Conservation (phyloP, 1,284 basidiomycete genomes). For the Neolentinus lepideus region DNA sequence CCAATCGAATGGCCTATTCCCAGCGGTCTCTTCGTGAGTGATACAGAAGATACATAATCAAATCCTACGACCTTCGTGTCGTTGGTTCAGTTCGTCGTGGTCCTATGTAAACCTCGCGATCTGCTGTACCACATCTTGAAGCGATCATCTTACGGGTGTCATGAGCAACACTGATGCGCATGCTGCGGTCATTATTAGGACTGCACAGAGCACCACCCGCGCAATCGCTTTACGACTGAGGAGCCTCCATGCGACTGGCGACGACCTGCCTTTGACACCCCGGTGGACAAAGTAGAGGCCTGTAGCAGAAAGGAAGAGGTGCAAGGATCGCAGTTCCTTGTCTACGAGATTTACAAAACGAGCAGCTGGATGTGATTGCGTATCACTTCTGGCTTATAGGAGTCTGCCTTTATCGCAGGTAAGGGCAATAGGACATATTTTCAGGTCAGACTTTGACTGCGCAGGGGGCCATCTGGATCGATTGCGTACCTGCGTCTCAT, state of each 20-base stretch:
- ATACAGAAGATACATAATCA: no score
- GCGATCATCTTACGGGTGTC: background rate
- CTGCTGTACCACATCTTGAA: background rate
- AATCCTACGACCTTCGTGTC: no score
- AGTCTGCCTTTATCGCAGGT: conserved; percentile 4
- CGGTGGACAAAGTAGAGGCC: conserved; percentile 11
- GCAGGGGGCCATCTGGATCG: no score
- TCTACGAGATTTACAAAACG: no score
- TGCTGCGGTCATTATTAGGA: conserved; percentile 17
- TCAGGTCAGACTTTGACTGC: no score
- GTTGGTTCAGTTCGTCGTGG: no score
- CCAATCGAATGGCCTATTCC: no score
- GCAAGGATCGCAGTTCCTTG: no score
- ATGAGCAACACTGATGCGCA: conserved; percentile 1
- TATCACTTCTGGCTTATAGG: conserved; percentile 13
- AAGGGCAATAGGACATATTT: no score
- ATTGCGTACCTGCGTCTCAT: no score
- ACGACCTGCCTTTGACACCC: conserved; percentile 19
- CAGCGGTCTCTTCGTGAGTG: no score
- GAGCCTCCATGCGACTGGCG: conserved; percentile 18
- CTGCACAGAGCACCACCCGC: conserved; percentile 19
- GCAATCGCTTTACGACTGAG: conserved; percentile 19
- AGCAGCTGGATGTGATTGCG: conserved; percentile 26
- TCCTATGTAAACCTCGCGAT: no score
- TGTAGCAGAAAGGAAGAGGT: conserved; percentile 8